Base-by-base conservation (phyloP, 495 filamentous ascomycete genomes). In the Trypethelium eluteriae region DNA sequence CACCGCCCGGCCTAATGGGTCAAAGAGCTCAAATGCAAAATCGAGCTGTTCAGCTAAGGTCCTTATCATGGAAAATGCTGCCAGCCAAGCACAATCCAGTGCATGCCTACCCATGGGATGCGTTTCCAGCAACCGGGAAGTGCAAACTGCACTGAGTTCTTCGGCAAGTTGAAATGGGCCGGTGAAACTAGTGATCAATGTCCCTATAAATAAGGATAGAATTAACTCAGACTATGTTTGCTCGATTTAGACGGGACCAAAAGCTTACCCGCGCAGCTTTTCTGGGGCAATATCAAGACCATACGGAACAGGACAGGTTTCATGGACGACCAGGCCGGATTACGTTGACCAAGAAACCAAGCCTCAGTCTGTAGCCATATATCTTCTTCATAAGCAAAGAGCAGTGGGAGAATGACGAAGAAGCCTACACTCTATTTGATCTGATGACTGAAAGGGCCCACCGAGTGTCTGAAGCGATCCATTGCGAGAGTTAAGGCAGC, bases 11-110 rank as follows among this genome's bases (percentile, higher is more conserved):
- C 7, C 18, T n/a, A 53, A 53, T n/a, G 67, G 63, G 34, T 68
- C 67, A 12, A 68, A 68, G 36, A 68, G 64, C 32, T 65, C 63
- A 46, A 68, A 68, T 4, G 67, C 63, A 36, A 68, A 68, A 49
- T 68, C 47, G 44, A 68, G 67, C 36, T 68, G 67, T 57, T 68
- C 67, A 34, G 67, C 67, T 2, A 63, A 65, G 36, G 67, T 62
- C 34, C 63, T 32, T 36, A 68, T 32, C 7, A 62, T 68, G 25
- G 67, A 62, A 39, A 68, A 68, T 32, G 47, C 67, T 39, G 64
- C 41, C 32, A 68, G 38, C 67, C 67, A 68, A 25, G 64, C 67
- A 39, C 67, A 68, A 39, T 49, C 63, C 6, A 68, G 62, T 1
- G 56, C 38, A 46, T 66, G 67, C 3, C 34, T 62, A 3, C 67